These are phyloP conservation scores for Solanum neorickii DNA, from an alignment of 257 asterid genomes.

Conservation along the genomic window DNA sequence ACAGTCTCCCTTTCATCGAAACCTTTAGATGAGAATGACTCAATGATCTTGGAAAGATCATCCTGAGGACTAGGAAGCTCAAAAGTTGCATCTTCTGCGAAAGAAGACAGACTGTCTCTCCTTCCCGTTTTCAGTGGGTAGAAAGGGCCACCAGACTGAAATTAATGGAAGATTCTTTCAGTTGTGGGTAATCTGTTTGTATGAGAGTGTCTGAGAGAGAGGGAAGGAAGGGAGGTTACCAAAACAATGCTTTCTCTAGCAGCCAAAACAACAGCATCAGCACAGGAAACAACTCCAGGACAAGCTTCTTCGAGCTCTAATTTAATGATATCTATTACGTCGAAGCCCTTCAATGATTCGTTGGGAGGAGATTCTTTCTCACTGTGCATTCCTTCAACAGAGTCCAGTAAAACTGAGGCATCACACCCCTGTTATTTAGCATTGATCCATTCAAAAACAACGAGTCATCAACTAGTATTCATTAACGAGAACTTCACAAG, in stretches of 20 bases:
- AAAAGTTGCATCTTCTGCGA: conserved; percentile 13
- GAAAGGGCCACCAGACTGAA: conserved; percentile 83
- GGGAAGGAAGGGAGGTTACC: conserved; percentile 15
- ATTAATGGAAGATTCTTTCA: conserved; percentile 1
- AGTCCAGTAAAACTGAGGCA: conserved; percentile 63
- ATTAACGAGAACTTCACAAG: background rate
- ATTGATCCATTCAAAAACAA: background rate
- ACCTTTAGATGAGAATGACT: conserved; percentile 46
- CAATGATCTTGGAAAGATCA: conserved; percentile 12
- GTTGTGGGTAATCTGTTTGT: background rate
- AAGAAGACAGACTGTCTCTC: conserved; percentile 38
- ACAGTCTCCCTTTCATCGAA: conserved; percentile 51
- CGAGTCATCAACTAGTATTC: background rate
- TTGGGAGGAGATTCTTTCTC: conserved; percentile 58
- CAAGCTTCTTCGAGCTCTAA: conserved; percentile 46
- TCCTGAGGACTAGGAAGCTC: conserved; percentile 61
- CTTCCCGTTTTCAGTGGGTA: conserved; percentile 70
- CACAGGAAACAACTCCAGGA: conserved; percentile 75
- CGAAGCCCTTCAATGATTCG: conserved; percentile 39
- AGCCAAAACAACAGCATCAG: conserved; percentile 62
- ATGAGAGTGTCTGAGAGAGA: background rate
- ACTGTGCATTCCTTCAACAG: conserved; percentile 24
- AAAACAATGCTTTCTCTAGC: conserved; percentile 68
- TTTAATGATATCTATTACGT: conserved; percentile 41
- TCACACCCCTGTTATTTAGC: conserved; percentile 54